phyloP scores from a whole-genome alignment of 2,329 filamentous ascomycete species.

The Penicillium sp. region DNA sequence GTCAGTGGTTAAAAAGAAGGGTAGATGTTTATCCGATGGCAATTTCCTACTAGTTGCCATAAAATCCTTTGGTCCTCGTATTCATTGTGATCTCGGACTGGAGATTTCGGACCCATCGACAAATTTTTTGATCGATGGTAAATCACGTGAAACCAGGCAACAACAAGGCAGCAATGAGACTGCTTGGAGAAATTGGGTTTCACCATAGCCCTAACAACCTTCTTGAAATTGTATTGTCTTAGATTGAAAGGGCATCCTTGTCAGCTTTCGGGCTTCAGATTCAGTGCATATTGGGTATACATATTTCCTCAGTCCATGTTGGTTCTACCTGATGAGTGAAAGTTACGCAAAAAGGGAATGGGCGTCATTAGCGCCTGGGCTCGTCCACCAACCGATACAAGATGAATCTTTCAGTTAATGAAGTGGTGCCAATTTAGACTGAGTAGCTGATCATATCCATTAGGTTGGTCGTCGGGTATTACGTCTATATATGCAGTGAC shows the following conservation, averaged over 20 bases:
- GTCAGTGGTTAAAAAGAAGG: background rate
- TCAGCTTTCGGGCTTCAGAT: no score
- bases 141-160: background rate
- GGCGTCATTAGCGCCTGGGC: background rate
- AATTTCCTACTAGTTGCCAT: background rate
- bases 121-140: background rate
- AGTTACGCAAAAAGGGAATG: background rate
- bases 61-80: background rate
- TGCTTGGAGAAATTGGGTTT: background rate
- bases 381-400: background rate
- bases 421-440: background rate
- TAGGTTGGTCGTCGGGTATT: constrained; percentile 7
- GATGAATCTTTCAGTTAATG: background rate
- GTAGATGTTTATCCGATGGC: background rate
- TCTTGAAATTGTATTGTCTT: background rate
- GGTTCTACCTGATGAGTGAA: background rate
- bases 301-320: background rate
- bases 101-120: background rate
- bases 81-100: background rate
- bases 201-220: background rate
- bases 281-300: no score
- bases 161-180: background rate
- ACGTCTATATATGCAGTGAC: constrained; percentile 17
- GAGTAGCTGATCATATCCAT: background rate
- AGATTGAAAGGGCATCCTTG: background rate